A percentile compares a stretch with the other conserved stretches of the same genome.
Evolutionary conservation across 2,329 filamentous ascomycete species (phyloP).

Genomic region (Arthrobotrys sphaeroides): DNA sequence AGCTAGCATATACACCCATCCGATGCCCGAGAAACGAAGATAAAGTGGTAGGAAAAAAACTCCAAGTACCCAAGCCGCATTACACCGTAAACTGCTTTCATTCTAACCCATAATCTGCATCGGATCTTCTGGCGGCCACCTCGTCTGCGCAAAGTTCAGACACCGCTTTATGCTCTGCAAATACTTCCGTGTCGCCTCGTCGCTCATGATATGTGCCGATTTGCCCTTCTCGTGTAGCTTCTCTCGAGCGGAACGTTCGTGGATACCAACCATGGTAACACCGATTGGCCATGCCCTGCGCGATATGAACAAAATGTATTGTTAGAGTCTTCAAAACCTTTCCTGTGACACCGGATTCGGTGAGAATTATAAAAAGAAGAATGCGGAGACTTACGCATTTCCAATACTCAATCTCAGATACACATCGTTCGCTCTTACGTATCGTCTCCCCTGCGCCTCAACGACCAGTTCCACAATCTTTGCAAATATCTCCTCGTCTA

Average conservation of each 20-base stretch:
- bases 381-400: conserved; percentile 70
- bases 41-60: no score
- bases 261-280: conserved; percentile 99
- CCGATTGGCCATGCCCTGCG: conserved; percentile 92
- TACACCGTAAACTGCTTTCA: background rate
- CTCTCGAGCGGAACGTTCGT: conserved; percentile 93
- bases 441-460: conserved; percentile 86
- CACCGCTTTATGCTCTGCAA: conserved; percentile 97
- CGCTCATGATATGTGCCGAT: conserved; percentile 94
- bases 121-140: conserved; percentile 93
- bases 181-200: conserved; percentile 94
- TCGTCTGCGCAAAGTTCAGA: conserved; percentile 92
- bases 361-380: conserved; percentile 5
- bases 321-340: background rate
- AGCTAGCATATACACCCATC: background rate
- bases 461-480: conserved; percentile 91
- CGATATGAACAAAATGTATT: conserved; percentile 11
- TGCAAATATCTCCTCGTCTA: conserved; percentile 80
- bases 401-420: conserved; percentile 93
- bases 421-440: conserved; percentile 95
- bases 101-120: conserved; percentile 93
- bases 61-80: background rate
- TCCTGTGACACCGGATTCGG: background rate
- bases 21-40: no score
- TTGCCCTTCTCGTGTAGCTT: conserved; percentile 86